Conservation (phyloP, 2,329 filamentous ascomycete species). For the Pseudogymnoascus sp. region DNA sequence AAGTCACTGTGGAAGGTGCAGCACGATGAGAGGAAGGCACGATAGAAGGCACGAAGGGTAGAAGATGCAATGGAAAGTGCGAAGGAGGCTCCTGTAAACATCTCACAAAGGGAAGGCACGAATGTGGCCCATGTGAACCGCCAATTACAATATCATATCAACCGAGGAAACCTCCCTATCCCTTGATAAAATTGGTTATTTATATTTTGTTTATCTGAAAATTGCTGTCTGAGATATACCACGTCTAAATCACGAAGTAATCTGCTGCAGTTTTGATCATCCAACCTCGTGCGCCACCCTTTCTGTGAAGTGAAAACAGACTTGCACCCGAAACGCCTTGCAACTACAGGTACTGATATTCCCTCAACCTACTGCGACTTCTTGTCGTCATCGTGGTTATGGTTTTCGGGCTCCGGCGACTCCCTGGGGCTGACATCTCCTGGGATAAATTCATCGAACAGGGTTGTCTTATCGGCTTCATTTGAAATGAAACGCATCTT, state of each 20-base stretch:
- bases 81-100: background rate
- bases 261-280: background rate
- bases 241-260: background rate
- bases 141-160: background rate
- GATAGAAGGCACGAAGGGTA: too few relatives aligned
- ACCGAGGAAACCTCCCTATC: background rate
- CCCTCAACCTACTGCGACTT: background rate
- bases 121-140: background rate
- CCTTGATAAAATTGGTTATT: background rate
- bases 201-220: background rate
- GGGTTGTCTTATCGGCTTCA: constrained; percentile 45
- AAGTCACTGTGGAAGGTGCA: background rate
- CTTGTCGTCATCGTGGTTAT: constrained; percentile 1
- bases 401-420: constrained; percentile 40
- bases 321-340: constrained; percentile 3
- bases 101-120: background rate
- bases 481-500: constrained; percentile 74
- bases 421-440: constrained; percentile 49
- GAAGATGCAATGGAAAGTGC: background rate
- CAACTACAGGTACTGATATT: background rate
- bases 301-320: constrained; percentile 6
- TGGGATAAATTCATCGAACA: constrained; percentile 72
- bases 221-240: background rate
- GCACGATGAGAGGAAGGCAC: background rate
- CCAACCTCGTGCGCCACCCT: background rate